A percentile compares a stretch with the other conserved stretches of the same genome.
Conservation (phyloP, 768 basidiomycete species). For the Russula emetica region DNA sequence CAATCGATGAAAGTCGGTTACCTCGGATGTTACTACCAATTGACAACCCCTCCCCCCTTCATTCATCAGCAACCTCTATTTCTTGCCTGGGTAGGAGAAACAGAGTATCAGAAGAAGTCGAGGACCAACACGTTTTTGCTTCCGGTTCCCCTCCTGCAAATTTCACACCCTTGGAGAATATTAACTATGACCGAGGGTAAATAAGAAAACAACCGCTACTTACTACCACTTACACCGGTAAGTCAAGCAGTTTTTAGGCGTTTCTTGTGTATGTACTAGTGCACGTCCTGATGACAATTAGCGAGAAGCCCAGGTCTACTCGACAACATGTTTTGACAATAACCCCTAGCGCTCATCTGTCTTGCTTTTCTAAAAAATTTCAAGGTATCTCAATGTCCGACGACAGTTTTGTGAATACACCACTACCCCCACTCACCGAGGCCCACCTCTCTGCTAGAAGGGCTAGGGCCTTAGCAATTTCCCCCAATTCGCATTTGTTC, state of each 20-base stretch:
- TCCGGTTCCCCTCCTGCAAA: slow-evolving; percentile 3
- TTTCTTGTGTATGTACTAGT: neutral
- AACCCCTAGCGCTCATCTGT: slow-evolving; percentile 3
- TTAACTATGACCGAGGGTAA: neutral
- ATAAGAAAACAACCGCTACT: neutral
- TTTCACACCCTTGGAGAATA: neutral
- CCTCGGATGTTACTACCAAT: neutral
- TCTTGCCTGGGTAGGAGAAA: neutral
- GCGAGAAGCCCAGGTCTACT: neutral
- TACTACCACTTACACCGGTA: neutral
- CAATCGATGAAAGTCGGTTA: neutral
- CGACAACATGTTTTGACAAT: slow-evolving; percentile 13
- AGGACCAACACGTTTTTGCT: neutral
- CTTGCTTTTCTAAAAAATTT: neutral
- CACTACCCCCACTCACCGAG: neutral
- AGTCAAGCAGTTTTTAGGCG: neutral
- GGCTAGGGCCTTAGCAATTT: neutral
- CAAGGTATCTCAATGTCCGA: slow-evolving; percentile 16
- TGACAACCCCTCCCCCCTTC: neutral
- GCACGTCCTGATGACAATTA: neutral
- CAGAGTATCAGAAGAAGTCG: slow-evolving; percentile 9
- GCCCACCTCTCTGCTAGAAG: neutral
- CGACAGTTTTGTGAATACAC: slow-evolving; percentile 11
- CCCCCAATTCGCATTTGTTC: slow-evolving; percentile 10
- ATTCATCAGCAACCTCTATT: neutral